phyloP scores from a whole-genome alignment of 495 filamentous ascomycete genomes.

The Astrocystis sublimbata region DNA sequence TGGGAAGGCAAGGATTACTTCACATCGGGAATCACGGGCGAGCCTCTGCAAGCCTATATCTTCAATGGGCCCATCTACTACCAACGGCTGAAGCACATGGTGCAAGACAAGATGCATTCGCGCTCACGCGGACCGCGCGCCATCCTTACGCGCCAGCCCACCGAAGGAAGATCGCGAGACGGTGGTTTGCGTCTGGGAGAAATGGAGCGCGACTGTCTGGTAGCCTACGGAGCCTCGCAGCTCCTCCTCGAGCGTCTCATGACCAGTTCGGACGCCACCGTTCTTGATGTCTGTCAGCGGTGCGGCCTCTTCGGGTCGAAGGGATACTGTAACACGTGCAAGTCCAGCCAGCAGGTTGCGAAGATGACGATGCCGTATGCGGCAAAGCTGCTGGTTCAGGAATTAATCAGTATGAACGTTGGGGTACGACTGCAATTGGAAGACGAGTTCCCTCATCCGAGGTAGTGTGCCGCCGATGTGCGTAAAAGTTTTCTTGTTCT shows the following conservation, averaged over 20 bases:
- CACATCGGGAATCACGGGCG: slow-evolving; percentile 92
- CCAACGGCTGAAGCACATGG: slow-evolving; percentile 99
- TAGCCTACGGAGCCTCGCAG: slow-evolving; percentile 92
- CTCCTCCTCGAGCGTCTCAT: slow-evolving; percentile 92
- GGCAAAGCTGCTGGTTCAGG: slow-evolving; percentile 94
- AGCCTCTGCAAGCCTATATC: slow-evolving; percentile 90
- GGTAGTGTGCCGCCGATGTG: slow-evolving; percentile 21
- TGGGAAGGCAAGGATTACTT: slow-evolving; percentile 97
- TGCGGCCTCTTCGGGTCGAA: slow-evolving; percentile 95
- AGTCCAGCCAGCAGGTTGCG: slow-evolving; percentile 73
- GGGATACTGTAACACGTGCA: slow-evolving; percentile 89
- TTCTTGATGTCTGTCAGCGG: slow-evolving; percentile 87
- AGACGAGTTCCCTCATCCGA: slow-evolving; percentile 78
- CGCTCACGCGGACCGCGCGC: slow-evolving; percentile 86
- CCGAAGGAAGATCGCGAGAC: slow-evolving; percentile 89
- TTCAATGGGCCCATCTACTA: slow-evolving; percentile 99
- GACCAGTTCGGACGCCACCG: slow-evolving; percentile 85
- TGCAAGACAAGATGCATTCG: slow-evolving; percentile 99
- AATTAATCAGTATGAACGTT: slow-evolving; percentile 97
- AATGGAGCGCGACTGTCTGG: slow-evolving; percentile 98
- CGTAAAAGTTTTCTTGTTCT: slow-evolving; percentile 2
- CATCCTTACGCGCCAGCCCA: slow-evolving; percentile 92
- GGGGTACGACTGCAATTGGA: slow-evolving; percentile 80
- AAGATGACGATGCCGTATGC: slow-evolving; percentile 99
- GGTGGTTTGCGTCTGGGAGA: slow-evolving; percentile 94